Percentiles rank a stretch among this genome's conserved stretches.
Evolutionary conservation across 192 early-diverging fungal species (phyloP).

Genomic region (Coemansia sp.): DNA sequence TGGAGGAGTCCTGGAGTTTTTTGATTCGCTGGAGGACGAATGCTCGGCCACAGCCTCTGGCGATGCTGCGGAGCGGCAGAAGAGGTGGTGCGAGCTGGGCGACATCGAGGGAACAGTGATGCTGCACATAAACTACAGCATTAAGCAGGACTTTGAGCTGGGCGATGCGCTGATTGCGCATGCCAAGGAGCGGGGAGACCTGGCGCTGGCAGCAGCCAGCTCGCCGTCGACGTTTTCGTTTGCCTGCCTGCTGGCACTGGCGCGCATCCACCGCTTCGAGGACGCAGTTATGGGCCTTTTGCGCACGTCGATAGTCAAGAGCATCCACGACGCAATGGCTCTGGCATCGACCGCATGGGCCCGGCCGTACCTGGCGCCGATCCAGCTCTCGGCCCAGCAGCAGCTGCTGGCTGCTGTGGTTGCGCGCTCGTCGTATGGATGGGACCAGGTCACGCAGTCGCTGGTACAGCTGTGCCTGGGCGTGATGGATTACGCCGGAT

Average conservation of each 20-base stretch:
- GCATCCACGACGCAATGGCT: constrained; percentile 20
- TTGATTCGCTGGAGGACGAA: constrained; percentile 54
- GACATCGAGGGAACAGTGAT: constrained; percentile 67
- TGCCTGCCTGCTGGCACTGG: constrained; percentile 63
- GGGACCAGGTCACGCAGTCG: constrained; percentile 51
- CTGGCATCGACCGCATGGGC: constrained; percentile 16
- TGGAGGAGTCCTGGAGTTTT: constrained; percentile 56
- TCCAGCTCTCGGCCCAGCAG: not conserved
- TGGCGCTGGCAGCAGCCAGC: constrained; percentile 9
- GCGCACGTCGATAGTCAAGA: constrained; percentile 16
- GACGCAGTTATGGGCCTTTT: constrained; percentile 50
- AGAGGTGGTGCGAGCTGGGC: constrained; percentile 39
- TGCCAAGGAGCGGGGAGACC: constrained; percentile 53
- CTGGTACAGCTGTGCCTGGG: constrained; percentile 38
- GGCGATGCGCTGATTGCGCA: constrained; percentile 38
- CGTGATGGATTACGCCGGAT: constrained; percentile 17
- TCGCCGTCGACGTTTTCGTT: constrained; percentile 60
- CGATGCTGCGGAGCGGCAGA: not conserved
- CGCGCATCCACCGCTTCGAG: constrained; percentile 70
- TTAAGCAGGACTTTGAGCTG: constrained; percentile 69
- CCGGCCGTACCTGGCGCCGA: constrained; percentile 4
- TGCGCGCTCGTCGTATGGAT: constrained; percentile 29
- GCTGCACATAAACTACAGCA: constrained; percentile 67
- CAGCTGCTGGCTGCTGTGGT: constrained; percentile 19
- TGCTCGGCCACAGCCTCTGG: not conserved